Evolutionary conservation across 1,284 basidiomycete species (phyloP).

Genomic region (Erythrobasidium hasegawianum): DNA sequence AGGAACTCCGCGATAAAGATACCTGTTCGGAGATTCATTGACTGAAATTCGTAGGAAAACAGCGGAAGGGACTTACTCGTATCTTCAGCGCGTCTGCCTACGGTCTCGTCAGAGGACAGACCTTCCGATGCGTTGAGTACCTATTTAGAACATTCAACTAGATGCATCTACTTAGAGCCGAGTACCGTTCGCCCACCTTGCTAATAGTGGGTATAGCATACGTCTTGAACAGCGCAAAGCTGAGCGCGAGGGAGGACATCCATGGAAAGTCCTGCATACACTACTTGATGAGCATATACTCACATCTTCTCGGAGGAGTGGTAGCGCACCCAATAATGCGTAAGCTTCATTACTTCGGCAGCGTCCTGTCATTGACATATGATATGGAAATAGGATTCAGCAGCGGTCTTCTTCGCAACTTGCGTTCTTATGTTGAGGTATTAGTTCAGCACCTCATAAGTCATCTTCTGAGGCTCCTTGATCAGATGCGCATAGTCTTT

Average conservation of each 20-base stretch:
- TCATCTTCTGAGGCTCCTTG: conserved; percentile 15
- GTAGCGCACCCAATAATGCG: conserved; percentile 26
- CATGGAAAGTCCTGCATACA: conserved; percentile 19
- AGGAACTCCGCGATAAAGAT: conserved; percentile 16
- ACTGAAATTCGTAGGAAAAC: background rate
- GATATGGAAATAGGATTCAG: no score
- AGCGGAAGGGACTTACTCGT: background rate
- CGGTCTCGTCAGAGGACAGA: background rate
- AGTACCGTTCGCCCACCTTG: background rate
- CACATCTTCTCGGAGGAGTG: background rate
- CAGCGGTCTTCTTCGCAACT: no score
- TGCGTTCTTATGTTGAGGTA: no score
- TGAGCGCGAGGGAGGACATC: background rate
- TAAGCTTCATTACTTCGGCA: conserved; percentile 24
- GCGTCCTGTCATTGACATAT: conserved; percentile 10
- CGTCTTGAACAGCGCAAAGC: conserved; percentile 32
- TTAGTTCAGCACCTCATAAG: conserved; percentile 6
- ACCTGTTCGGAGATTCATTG: background rate
- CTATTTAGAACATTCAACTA: no score
- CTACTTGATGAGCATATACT: background rate
- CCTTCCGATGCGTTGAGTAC: conserved; percentile 12
- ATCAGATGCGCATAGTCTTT: conserved; percentile 4
- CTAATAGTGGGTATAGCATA: conserved; percentile 32
- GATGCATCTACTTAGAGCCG: no score
- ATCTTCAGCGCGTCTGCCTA: conserved; percentile 21